These are phyloP conservation scores for Calophaca sinica DNA, from an alignment of 306 rosid genomes.

Conservation along the genomic window DNA sequence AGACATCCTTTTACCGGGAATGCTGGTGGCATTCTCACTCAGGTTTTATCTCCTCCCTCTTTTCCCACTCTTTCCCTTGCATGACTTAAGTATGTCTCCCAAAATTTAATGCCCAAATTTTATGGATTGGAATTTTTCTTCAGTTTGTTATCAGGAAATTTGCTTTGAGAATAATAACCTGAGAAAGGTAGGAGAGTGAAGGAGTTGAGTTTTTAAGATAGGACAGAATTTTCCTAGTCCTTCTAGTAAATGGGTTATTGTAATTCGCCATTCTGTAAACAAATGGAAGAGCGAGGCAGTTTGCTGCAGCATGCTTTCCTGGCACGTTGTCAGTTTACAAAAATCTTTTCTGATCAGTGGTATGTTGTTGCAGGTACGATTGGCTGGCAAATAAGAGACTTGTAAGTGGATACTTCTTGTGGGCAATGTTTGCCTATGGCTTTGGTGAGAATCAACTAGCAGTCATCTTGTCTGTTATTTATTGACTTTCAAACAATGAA, in stretches of 20 bases:
- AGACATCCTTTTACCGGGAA: slow-evolving; percentile 94
- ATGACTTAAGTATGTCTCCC: slow-evolving; percentile 23
- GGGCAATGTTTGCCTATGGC: slow-evolving; percentile 96
- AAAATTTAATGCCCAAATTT: neutral
- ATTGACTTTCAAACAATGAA: slow-evolving; percentile 1
- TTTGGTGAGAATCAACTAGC: slow-evolving; percentile 67
- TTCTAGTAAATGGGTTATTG: neutral
- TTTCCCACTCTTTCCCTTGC: slow-evolving; percentile 21
- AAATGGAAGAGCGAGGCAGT: slow-evolving; percentile 10
- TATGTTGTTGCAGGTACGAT: slow-evolving; percentile 70
- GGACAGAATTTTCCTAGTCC: neutral
- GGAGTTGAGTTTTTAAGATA: slow-evolving; percentile 14
- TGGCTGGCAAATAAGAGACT: slow-evolving; percentile 85
- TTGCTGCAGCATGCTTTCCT: slow-evolving; percentile 19
- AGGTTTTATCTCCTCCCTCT: slow-evolving; percentile 60
- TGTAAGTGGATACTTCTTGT: slow-evolving; percentile 84
- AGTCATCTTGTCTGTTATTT: slow-evolving; percentile 28
- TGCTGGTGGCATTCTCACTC: slow-evolving; percentile 88
- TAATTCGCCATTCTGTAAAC: slow-evolving; percentile 15
- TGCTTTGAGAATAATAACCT: slow-evolving; percentile 31
- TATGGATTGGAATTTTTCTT: slow-evolving; percentile 32
- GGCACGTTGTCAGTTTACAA: slow-evolving; percentile 5
- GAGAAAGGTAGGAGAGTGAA: slow-evolving; percentile 19
- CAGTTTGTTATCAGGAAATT: slow-evolving; percentile 8
- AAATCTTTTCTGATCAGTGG: slow-evolving; percentile 26